Conservation (phyloP, 2,329 filamentous ascomycete species). For the Phaeosphaeria sp. region DNA sequence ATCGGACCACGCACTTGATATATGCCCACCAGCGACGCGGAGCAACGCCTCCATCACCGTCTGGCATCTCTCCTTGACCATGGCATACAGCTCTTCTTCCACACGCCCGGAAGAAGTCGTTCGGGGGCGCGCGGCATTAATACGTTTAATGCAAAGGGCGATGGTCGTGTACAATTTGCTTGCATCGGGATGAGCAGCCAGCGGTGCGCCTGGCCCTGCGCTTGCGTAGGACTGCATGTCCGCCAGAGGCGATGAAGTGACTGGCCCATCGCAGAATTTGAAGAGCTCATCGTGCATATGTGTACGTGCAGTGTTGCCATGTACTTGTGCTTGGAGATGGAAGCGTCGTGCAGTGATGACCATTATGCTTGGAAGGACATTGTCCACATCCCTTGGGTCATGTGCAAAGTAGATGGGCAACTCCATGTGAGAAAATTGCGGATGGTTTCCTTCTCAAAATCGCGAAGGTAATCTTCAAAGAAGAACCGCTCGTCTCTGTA, state of each 20-base stretch:
- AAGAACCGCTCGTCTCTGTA: too few relatives aligned
- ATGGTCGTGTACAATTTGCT: too few relatives aligned
- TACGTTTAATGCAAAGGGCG: too few relatives aligned
- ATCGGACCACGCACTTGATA: not conserved
- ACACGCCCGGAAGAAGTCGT: too few relatives aligned
- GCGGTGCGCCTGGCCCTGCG: too few relatives aligned
- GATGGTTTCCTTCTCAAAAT: too few relatives aligned
- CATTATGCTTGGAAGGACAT: constrained; percentile 1
- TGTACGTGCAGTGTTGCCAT: not conserved
- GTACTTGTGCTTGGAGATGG: not conserved
- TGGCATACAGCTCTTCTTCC: not conserved
- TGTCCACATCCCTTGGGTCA: not conserved
- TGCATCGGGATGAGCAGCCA: too few relatives aligned
- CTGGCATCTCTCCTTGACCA: not conserved
- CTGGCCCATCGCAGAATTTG: too few relatives aligned
- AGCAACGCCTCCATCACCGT: not conserved
- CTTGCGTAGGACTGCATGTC: too few relatives aligned
- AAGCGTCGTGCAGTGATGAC: constrained; percentile 1
- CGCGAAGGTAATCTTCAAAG: too few relatives aligned
- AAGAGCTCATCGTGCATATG: not conserved
- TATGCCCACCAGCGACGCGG: constrained; percentile 1
- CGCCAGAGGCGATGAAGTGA: too few relatives aligned
- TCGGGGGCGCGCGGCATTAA: too few relatives aligned
- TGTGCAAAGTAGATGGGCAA: not conserved
- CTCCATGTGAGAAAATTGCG: not conserved